A percentile compares a stretch with the other conserved stretches of the same genome.
phyloP scores from a whole-genome alignment of 768 basidiomycete species.

The Hypholoma fasciculare region DNA sequence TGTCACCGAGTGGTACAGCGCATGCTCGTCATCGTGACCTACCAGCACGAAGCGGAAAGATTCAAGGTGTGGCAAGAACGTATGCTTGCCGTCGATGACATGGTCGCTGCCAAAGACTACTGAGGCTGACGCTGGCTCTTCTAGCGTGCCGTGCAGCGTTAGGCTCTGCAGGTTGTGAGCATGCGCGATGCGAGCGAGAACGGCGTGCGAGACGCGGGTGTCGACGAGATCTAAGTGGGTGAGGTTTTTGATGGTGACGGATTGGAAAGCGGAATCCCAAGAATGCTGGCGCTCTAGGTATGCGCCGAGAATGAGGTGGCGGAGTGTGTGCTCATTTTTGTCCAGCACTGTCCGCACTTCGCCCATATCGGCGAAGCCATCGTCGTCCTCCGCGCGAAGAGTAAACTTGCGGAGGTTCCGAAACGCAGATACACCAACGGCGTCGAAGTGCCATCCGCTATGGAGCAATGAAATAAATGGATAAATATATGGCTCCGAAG shows the following conservation, averaged over 20 bases:
- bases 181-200: conserved; percentile 62
- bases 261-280: conserved; percentile 68
- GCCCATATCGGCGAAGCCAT: conserved; percentile 69
- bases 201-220: conserved; percentile 64
- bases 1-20: conserved; percentile 53
- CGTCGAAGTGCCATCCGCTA: conserved; percentile 76
- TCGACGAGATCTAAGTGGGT: conserved; percentile 73
- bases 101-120: conserved; percentile 66
- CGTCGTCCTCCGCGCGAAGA: conserved; percentile 68
- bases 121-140: conserved; percentile 54
- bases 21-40: conserved; percentile 57
- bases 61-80: conserved; percentile 62
- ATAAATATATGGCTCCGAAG: background rate
- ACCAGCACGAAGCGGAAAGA: conserved; percentile 65
- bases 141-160: conserved; percentile 67
- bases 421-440: conserved; percentile 67
- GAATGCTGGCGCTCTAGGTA: conserved; percentile 64
- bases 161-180: conserved; percentile 61
- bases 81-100: conserved; percentile 55
- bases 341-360: conserved; percentile 67
- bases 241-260: conserved; percentile 61
- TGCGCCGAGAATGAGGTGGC: conserved; percentile 68
- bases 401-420: conserved; percentile 62
- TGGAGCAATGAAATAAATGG: background rate
- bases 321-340: conserved; percentile 54